Conservation (phyloP, 192 early-diverging fungal genomes). For the Podila verticillata region DNA sequence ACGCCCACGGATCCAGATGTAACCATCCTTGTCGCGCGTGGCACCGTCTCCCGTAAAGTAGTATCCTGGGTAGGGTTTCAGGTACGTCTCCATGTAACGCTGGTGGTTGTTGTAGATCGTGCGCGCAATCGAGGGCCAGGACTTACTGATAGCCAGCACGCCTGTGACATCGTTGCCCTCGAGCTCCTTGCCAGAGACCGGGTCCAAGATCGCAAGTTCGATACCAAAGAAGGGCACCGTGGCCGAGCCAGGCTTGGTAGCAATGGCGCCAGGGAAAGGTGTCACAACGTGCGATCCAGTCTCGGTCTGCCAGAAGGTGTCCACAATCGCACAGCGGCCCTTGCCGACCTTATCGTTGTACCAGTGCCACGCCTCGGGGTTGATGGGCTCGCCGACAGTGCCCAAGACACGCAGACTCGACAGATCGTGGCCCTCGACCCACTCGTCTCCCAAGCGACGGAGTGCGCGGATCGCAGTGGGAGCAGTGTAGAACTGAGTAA, state of each 20-base stretch:
- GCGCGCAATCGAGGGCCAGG: slow-evolving; percentile 94
- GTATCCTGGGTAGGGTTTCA: slow-evolving; percentile 88
- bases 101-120: slow-evolving; percentile 91
- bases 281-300: slow-evolving; percentile 92
- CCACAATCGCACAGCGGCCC: slow-evolving; percentile 88
- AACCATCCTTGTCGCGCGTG: slow-evolving; percentile 90
- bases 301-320: slow-evolving; percentile 96
- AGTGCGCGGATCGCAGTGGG: slow-evolving; percentile 97
- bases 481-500: slow-evolving; percentile 98
- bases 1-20: slow-evolving; percentile 95
- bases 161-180: slow-evolving; percentile 88
- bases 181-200: slow-evolving; percentile 85
- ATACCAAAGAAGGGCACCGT: slow-evolving; percentile 98
- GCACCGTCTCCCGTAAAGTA: slow-evolving; percentile 98
- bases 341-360: slow-evolving; percentile 93
- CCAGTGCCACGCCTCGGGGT: slow-evolving; percentile 98
- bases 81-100: slow-evolving; percentile 93
- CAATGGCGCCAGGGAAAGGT: slow-evolving; percentile 86
- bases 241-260: slow-evolving; percentile 94
- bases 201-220: slow-evolving; percentile 85
- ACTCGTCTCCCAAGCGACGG: slow-evolving; percentile 83
- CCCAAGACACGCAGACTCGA: slow-evolving; percentile 90
- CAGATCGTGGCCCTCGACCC: slow-evolving; percentile 81
- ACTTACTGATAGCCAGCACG: slow-evolving; percentile 84
- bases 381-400: slow-evolving; percentile 97